Evolutionary conservation across 2,329 filamentous ascomycete genomes (phyloP), one percentile per base, ranked within the genome.

Genomic region (Cadophora malorum): DNA sequence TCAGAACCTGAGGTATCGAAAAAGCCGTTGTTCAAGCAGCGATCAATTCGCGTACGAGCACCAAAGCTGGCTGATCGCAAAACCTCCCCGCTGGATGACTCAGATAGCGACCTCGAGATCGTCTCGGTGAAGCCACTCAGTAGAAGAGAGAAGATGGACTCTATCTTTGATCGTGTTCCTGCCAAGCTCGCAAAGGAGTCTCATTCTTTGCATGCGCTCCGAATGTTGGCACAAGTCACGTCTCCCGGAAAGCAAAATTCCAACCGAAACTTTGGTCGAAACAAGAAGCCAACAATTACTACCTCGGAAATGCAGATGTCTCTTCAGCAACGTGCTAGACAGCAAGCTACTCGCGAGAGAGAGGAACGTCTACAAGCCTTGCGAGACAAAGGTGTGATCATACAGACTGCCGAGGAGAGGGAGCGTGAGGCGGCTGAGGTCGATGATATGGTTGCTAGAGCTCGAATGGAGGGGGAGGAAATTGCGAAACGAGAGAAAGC

Each of bases 391-490:
- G 96, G 96, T 8, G 85, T 97, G 31, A 82, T 91, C 28, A 84
- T 98, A 21, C 91, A 94, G 78, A 97, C 92, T 0, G 88, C 90
- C 1, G 95, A 97, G 79, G 94, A 99, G 78, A 88, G 92, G 23
- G 91, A 94, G 76, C 87, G 88, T 41, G 91, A 97, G 77, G 88
- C 93, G 78, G 89, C 91, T 67, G 89, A 94, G 68, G 88, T 97
- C 14, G 96, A 98, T 74, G 91, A 97, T 75, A 86, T 98, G 69
- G 87, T 98, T 31, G 91, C 95, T 59, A 94, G 90, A 74, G 95
- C 94, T 23, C 86, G 94, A 67, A 85, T 89, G 69, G 93, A 98
- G 77, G 94, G 90, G 1, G 87, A 91, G 55, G 89, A 91, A 72
- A 89, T 98, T 61, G 91, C 90, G 79, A 88, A 91, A 74, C 84